phyloP scores from a whole-genome alignment of 164 flowering plant species.

The Aristolochia fimbriata region DNA sequence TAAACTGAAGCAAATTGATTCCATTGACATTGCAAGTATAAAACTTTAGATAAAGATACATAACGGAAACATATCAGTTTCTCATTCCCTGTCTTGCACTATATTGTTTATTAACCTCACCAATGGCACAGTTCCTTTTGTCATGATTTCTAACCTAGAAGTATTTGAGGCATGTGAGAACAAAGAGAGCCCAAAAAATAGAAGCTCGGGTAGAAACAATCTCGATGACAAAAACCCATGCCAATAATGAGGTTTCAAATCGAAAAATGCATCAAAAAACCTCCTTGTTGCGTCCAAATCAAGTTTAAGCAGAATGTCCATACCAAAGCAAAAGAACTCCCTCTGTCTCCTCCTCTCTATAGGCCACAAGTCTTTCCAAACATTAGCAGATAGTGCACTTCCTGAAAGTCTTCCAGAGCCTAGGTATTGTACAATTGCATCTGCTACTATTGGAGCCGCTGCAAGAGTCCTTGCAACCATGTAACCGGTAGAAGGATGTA shows the following conservation, averaged over 20 bases:
- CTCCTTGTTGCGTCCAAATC: conserved; percentile 70
- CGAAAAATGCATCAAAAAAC: conserved; percentile 87
- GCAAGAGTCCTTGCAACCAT: conserved; percentile 94
- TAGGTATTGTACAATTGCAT: conserved; percentile 54
- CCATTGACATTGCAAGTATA: no score
- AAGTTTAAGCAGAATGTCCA: conserved; percentile 87
- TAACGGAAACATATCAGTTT: no score
- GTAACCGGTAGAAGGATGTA: conserved; percentile 94
- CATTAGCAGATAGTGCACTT: conserved; percentile 47
- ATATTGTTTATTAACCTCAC: conserved; percentile 68
- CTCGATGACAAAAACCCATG: conserved; percentile 93
- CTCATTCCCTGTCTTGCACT: conserved; percentile 45
- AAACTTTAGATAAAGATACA: no score
- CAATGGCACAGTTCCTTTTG: conserved; percentile 80
- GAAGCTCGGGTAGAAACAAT: conserved; percentile 74
- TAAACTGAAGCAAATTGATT: no score
- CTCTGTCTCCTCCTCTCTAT: conserved; percentile 78
- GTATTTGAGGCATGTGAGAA: conserved; percentile 75
- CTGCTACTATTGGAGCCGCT: conserved; percentile 80
- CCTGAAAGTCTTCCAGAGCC: conserved; percentile 38
- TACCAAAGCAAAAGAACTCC: conserved; percentile 93
- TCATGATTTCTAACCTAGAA: conserved; percentile 84
- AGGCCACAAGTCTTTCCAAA: conserved; percentile 90
- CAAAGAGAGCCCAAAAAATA: conserved; percentile 69
- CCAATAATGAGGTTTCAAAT: conserved; percentile 82